A percentile compares a stretch with the other conserved stretches of the same genome.
These are phyloP conservation scores for Trichosphaerium sp. DNA, from an alignment of 78 protist species.

Conservation along the genomic window DNA sequence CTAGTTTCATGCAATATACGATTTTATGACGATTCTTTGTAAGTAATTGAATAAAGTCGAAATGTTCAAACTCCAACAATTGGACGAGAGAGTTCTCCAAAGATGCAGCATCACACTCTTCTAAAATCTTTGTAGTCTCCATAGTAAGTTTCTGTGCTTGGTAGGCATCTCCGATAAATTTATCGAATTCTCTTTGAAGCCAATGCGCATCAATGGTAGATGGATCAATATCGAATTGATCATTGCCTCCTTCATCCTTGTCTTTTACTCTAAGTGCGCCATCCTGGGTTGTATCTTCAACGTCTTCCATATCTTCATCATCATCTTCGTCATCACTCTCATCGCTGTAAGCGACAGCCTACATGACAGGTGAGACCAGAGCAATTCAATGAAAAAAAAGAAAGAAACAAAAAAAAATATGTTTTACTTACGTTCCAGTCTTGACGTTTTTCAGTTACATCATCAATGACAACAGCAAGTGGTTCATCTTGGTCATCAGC, in stretches of 20 bases:
- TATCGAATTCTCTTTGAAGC: slow-evolving; percentile 56
- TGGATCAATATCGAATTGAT: slow-evolving; percentile 25
- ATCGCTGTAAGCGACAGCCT: slow-evolving; percentile 2
- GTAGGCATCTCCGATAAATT: slow-evolving; percentile 36
- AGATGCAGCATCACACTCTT: slow-evolving; percentile 9
- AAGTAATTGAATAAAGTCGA: slow-evolving; percentile 62
- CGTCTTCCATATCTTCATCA: background rate
- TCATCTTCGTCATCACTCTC: slow-evolving; percentile 2
- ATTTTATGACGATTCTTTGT: slow-evolving; percentile 23
- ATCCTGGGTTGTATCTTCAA: background rate
- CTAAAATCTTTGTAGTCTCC: slow-evolving; percentile 25
- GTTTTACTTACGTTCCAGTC: background rate
- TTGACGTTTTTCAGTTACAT: slow-evolving; percentile 35
- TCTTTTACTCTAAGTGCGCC: background rate
- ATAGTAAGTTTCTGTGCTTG: slow-evolving; percentile 32
- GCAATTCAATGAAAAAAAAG: too few relatives aligned
- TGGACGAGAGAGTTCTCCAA: slow-evolving; percentile 69
- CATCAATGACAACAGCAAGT: slow-evolving; percentile 78
- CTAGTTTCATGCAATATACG: slow-evolving; percentile 56
- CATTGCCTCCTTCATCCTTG: background rate
- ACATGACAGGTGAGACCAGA: slow-evolving; percentile 13
- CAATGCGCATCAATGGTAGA: slow-evolving; percentile 56
- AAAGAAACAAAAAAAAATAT: too few relatives aligned
- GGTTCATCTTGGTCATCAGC: slow-evolving; percentile 61
- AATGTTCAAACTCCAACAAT: slow-evolving; percentile 64